Conservation (phyloP, 1,139 yeast genomes). For the Kodamaea sp. region DNA sequence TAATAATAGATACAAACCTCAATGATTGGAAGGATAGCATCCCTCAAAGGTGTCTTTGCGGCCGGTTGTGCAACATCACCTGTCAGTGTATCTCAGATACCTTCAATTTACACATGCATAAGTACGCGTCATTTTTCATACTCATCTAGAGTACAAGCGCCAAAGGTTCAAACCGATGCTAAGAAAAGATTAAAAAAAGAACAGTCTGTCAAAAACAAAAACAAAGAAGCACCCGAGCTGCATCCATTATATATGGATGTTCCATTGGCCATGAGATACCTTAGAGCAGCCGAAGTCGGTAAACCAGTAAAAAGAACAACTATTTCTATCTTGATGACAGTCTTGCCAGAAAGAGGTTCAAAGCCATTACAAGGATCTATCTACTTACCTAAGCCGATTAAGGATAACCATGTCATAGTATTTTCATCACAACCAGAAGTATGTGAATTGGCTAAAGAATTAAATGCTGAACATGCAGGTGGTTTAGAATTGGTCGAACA, state of each 20-base stretch:
- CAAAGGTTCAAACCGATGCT: constrained; percentile 16
- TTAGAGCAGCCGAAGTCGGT: constrained; percentile 91
- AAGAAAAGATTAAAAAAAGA: constrained; percentile 29
- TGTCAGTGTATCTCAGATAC: not conserved
- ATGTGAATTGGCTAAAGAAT: constrained; percentile 49
- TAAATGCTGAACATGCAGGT: constrained; percentile 65
- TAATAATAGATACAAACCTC: not conserved
- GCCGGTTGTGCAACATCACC: no score
- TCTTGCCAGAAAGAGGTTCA: constrained; percentile 79
- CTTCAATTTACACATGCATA: not conserved
- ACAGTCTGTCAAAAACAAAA: constrained; percentile 32
- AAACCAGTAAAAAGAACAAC: constrained; percentile 67
- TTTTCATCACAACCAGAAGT: constrained; percentile 58
- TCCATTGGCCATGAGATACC: constrained; percentile 67
- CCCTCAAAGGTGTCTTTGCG: not conserved
- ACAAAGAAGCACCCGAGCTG: constrained; percentile 45
- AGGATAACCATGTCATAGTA: constrained; percentile 61
- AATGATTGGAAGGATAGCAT: not conserved
- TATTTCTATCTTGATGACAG: constrained; percentile 58
- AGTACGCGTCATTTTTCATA: constrained; percentile 10
- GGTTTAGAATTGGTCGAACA: constrained; percentile 67
- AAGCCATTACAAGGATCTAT: constrained; percentile 74
- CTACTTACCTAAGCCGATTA: constrained; percentile 70
- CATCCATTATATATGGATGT: constrained; percentile 71
- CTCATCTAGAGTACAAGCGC: constrained; percentile 8